Base-by-base conservation (phyloP, 306 rosid species). In the Lithocarpus polystachyus region DNA sequence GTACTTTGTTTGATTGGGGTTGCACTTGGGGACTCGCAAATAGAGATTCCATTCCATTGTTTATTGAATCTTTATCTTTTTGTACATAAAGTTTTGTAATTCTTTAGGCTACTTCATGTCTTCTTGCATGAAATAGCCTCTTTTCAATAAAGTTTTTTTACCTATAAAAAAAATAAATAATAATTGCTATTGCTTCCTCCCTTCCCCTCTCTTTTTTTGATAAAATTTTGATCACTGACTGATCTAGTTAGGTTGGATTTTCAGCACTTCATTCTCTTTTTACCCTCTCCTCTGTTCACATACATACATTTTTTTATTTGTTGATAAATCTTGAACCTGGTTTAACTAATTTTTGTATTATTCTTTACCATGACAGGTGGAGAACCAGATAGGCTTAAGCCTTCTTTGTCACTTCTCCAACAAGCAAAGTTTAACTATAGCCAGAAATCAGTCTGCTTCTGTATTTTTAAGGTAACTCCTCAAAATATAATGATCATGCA, bases 381-480 rank as follows among this genome's bases (percentile, higher is more conserved):
- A 91, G 84, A 94, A 94, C 76, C 84, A 68, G 51, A 82, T 93
- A 56, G 97, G 99, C 48, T 73, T 89, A 73, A 81, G 86, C 85
- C 97, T 94, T 89, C 88, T 81, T 43, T 87, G 92, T 84, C 88
- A 89, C 75, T 80, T 86, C 79, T 72, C 87, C 84, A 86, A 91
- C 48, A 68, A 81, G 85, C 90, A 89, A 82, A 87, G 89, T 65
- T 70, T 85, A 48, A 84, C 87, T 77, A 80, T 94, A 82, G 86
- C 95, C 79, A 85, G 86, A 85, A 87, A 89, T 72, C 93, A 94
- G 81, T 86, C 89, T 57, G 86, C 93, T 28, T 86, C 93, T 72
- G 70, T 92, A 73, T 79, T 80, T 85, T 69, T 94, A 77, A 92
- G 97, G 99, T 94, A 86, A 72, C 79, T 67, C 67, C 64, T 9